Conservation (phyloP, 2,329 filamentous ascomycete genomes). For the Neopestalotiopsis sp. region DNA sequence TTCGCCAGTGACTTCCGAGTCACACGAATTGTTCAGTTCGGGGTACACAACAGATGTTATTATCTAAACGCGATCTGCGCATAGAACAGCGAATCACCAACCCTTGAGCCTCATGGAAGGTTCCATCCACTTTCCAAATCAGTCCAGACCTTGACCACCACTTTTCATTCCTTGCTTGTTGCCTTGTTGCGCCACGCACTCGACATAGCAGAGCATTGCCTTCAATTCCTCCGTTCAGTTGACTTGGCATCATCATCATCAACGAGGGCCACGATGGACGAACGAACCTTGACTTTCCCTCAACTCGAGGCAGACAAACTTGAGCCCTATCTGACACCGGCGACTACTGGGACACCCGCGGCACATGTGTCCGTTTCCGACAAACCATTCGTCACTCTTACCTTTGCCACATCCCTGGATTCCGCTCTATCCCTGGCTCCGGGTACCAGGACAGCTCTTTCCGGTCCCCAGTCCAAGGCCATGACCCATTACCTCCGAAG, state of each 20-base stretch:
- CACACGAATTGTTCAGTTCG: neutral
- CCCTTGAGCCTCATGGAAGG: neutral
- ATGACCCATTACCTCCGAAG: conserved; percentile 93
- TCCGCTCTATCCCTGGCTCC: conserved; percentile 77
- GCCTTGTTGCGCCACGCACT: neutral
- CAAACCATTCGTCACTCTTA: conserved; percentile 71
- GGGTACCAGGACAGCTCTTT: conserved; percentile 81
- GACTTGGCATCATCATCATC: neutral
- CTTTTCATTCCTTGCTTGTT: neutral
- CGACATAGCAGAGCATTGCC: no score
- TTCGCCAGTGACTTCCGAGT: neutral
- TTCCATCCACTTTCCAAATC: neutral
- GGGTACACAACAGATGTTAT: neutral
- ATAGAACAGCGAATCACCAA: neutral
- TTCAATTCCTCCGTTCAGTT: neutral
- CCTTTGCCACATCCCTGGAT: conserved; percentile 91
- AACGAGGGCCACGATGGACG: conserved; percentile 5
- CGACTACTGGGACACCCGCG: conserved; percentile 27
- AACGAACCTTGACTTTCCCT: conserved; percentile 31
- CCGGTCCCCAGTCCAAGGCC: conserved; percentile 80
- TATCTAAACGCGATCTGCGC: neutral
- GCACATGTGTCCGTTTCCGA: neutral
- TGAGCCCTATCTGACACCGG: neutral
- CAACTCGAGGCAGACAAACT: conserved; percentile 32
- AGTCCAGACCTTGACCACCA: neutral